Conservation (phyloP, 805 yeast species). For the Ogataea nonfermentans region DNA sequence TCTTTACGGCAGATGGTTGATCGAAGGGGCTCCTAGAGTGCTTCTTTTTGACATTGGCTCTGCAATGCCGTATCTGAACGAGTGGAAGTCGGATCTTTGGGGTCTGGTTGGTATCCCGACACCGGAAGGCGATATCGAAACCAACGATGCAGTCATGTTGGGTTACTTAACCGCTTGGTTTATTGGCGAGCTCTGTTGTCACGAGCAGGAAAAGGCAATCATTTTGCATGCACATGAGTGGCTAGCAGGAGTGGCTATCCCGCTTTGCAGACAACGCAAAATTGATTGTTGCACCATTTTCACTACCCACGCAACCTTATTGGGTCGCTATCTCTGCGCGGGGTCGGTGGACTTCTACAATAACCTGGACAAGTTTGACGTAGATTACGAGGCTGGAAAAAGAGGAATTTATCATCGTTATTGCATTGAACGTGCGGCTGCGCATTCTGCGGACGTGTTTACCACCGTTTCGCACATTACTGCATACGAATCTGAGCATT, state of each 20-base stretch:
- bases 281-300: slow-evolving; percentile 93
- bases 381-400: slow-evolving; percentile 97
- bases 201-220: slow-evolving; percentile 83
- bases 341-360: slow-evolving; percentile 96
- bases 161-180: slow-evolving; percentile 98
- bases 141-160: slow-evolving; percentile 87
- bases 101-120: slow-evolving; percentile 87
- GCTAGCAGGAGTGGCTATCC: slow-evolving; percentile 96
- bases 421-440: slow-evolving; percentile 94
- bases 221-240: slow-evolving; percentile 96
- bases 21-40: slow-evolving; percentile 96
- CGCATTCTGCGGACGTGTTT: slow-evolving; percentile 94
- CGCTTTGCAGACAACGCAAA: slow-evolving; percentile 85
- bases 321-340: slow-evolving; percentile 94
- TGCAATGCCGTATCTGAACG: slow-evolving; percentile 67
- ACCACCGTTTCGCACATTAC: slow-evolving; percentile 97
- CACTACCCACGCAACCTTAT: slow-evolving; percentile 94
- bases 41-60: slow-evolving; percentile 82
- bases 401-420: slow-evolving; percentile 96
- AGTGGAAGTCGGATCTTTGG: slow-evolving; percentile 96
- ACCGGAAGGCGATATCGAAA: slow-evolving; percentile 83
- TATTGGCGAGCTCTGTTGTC: slow-evolving; percentile 85
- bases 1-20: slow-evolving; percentile 93
- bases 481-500: slow-evolving; percentile 92
- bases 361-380: slow-evolving; percentile 82